These are phyloP conservation scores for Typha latifolia DNA, from an alignment of 176 grass and related monocot genomes.

Conservation along the genomic window DNA sequence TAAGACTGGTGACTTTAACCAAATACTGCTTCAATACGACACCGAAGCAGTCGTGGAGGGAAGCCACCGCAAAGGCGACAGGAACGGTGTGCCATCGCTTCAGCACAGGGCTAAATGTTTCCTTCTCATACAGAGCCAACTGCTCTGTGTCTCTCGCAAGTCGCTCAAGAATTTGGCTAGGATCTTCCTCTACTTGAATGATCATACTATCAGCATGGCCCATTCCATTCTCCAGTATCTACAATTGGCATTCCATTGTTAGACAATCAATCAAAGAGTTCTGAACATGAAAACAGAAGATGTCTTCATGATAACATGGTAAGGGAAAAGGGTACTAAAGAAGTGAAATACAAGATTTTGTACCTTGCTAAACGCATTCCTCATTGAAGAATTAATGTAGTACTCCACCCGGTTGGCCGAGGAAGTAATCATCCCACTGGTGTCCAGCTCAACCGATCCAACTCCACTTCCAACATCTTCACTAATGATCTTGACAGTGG, in stretches of 20 bases:
- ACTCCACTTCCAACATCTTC: conserved; percentile 21
- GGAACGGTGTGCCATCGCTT: conserved; percentile 60
- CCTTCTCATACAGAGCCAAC: conserved; percentile 47
- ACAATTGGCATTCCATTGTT: neutral
- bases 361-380: conserved; percentile 75
- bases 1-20: conserved; percentile 40
- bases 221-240: conserved; percentile 64
- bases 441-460: conserved; percentile 15
- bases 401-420: conserved; percentile 42
- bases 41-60: conserved; percentile 79
- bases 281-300: neutral
- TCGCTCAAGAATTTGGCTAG: conserved; percentile 37
- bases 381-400: conserved; percentile 79
- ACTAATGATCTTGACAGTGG: conserved; percentile 40
- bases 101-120: conserved; percentile 61
- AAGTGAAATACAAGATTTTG: neutral
- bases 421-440: conserved; percentile 11
- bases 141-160: conserved; percentile 66
- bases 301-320: neutral
- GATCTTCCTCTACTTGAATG: conserved; percentile 43
- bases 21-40: conserved; percentile 67
- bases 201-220: conserved; percentile 37
- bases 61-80: conserved; percentile 41
- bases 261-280: neutral
- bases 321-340: neutral